phyloP scores from a whole-genome alignment of 2,329 filamentous ascomycete species.

The Rutstroemia sp. region DNA sequence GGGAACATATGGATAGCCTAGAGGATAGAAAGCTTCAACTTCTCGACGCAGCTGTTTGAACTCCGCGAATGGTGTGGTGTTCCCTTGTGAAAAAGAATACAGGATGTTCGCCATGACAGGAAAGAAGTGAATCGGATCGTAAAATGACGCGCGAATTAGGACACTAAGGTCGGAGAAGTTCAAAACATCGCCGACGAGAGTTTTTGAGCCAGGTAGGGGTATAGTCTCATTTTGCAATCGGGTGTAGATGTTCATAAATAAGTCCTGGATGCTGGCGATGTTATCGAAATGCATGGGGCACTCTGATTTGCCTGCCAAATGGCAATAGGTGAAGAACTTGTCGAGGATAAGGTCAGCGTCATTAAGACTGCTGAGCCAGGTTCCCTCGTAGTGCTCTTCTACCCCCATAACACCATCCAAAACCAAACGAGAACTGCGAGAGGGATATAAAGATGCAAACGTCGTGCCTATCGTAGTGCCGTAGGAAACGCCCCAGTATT shows the following conservation, averaged over 20 bases:
- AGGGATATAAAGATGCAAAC: constrained; percentile 10
- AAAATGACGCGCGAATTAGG: background rate
- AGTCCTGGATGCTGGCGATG: background rate
- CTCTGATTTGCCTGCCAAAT: background rate
- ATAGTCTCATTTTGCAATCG: background rate
- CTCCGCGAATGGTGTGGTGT: background rate
- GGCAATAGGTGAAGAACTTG: background rate
- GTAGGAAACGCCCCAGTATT: constrained; percentile 10
- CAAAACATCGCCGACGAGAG: background rate
- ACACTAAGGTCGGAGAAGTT: background rate
- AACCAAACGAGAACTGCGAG: constrained; percentile 10
- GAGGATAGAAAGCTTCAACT: background rate
- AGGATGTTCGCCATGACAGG: background rate
- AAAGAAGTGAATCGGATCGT: background rate
- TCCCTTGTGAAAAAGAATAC: background rate
- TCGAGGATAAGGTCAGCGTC: background rate
- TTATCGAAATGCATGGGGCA: background rate
- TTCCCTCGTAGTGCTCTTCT: background rate
- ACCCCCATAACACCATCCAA: constrained; percentile 8
- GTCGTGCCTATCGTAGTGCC: constrained; percentile 12
- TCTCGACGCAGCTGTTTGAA: background rate
- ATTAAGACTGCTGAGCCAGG: background rate
- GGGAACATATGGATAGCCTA: background rate
- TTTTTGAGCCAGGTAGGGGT: background rate
- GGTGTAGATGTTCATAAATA: background rate